Conservation (phyloP, 2,329 filamentous ascomycete species). For the Colletotrichum musae region DNA sequence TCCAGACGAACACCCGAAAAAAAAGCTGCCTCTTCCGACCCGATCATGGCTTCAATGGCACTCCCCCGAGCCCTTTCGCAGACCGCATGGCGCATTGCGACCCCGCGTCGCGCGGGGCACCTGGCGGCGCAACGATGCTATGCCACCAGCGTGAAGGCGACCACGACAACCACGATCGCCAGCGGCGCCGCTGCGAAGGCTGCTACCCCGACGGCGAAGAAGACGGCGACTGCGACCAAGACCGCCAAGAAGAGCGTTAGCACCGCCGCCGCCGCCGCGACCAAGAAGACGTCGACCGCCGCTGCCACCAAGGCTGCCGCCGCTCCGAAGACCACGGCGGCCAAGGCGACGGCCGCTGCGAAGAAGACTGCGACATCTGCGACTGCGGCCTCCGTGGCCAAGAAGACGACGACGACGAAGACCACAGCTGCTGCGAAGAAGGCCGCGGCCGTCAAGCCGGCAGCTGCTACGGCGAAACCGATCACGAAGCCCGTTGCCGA, state of each 20-base stretch:
- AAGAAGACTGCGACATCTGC: conserved; percentile 28
- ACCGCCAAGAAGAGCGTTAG: conserved; percentile 35
- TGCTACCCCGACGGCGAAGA: conserved; percentile 12
- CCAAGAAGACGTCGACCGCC: conserved; percentile 16
- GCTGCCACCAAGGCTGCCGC: neutral
- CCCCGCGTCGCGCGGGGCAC: conserved; percentile 8
- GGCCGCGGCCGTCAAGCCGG: neutral
- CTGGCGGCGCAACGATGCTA: conserved; percentile 36
- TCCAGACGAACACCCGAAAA: neutral
- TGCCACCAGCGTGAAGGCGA: conserved; percentile 29
- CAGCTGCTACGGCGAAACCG: neutral
- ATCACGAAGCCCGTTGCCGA: conserved; percentile 1
- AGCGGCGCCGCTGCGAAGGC: conserved; percentile 2
- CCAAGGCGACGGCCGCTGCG: conserved; percentile 6
- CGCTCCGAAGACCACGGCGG: neutral
- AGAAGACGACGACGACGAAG: neutral
- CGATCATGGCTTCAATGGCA: conserved; percentile 25
- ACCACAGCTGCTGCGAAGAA: neutral
- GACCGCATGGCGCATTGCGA: conserved; percentile 19
- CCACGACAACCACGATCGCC: conserved; percentile 14
- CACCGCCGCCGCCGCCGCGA: conserved; percentile 22
- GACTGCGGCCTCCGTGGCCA: conserved; percentile 1
- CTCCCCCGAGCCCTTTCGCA: conserved; percentile 27
- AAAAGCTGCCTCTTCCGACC: neutral
- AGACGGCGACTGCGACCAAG: conserved; percentile 15